Base-by-base conservation (phyloP, 768 basidiomycete genomes). In the Exidia glandulosa region DNA sequence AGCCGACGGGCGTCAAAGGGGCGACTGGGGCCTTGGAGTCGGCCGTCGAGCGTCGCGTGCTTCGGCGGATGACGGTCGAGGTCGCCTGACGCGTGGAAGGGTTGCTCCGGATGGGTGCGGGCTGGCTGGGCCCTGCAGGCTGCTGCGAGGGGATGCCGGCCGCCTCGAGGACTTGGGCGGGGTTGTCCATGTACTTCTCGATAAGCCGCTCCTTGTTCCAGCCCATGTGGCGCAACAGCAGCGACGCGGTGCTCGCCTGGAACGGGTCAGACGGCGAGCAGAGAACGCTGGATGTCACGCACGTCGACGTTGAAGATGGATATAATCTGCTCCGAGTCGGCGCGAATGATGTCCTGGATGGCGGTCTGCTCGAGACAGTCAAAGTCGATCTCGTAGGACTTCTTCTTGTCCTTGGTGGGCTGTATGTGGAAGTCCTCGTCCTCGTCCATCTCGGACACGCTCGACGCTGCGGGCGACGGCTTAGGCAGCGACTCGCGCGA, bases 171-270 rank as follows among this genome's bases (percentile, higher is more conserved):
- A 94, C 81, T 7, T 75, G 74, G 23, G 83, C 77, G 1, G 90
- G 82, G 61, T 92, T 89, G 66, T 97, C 95, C 93, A 96, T 96
- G 74, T 91, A 98, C 71, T 90, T 88, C 75, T 98, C 95, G 65
- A 93, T 91, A 25, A 99, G 81, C 59, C 87, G 86, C 70, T 99
- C 96, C 69, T 90, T 91, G 78, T 98, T 98, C 96, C 96, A 99
- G 59, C 80, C 77, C 77, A 87, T 82, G 73, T 89, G 76, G 31
- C 94, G 84, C 61, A 99, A 76, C 5, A 99, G 79, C 32, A 94
- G 75, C 2, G 84, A 79, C 3, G 94, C 94, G 2, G 81, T 81
- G 66, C 81, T 81, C 2, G 72, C 65, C 92, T 94, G 69, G 23
- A 45, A 29, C 30, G 30, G 57, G 57, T 14, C 57, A 34, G 55